Conservation (phyloP, 495 filamentous ascomycete genomes). For the Hapsidospora chrysogenum region DNA sequence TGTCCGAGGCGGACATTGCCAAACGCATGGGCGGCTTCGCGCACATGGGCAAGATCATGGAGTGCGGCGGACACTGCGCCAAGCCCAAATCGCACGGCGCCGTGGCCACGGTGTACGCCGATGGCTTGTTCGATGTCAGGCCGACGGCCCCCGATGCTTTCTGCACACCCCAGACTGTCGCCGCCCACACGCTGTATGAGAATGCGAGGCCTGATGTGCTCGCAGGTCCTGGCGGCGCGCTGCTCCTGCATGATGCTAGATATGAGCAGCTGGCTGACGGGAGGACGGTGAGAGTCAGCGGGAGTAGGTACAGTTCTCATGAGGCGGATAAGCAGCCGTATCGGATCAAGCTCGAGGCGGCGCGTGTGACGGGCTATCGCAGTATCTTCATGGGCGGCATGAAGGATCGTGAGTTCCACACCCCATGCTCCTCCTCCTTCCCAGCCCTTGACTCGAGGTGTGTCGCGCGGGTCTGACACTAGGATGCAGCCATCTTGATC, state of each 20-base stretch:
- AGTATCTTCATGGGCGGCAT: slow-evolving; percentile 28
- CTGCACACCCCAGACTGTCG: slow-evolving; percentile 28
- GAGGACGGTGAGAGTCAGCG: slow-evolving; percentile 19
- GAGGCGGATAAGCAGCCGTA: slow-evolving; percentile 7
- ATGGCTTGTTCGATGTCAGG: slow-evolving; percentile 24
- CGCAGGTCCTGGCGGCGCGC: slow-evolving; percentile 26
- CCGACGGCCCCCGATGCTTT: slow-evolving; percentile 14
- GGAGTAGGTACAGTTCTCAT: slow-evolving; percentile 13
- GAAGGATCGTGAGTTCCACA: no score
- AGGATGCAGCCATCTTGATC: slow-evolving; percentile 4
- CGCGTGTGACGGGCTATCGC: slow-evolving; percentile 19
- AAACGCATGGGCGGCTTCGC: not conserved
- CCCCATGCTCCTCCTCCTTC: no score
- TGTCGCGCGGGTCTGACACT: no score
- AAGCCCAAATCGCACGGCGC: slow-evolving; percentile 23
- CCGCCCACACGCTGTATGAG: slow-evolving; percentile 34
- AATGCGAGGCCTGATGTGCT: slow-evolving; percentile 29
- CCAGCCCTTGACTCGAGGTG: no score
- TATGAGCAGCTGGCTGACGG: slow-evolving; percentile 23
- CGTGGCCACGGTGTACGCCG: slow-evolving; percentile 18
- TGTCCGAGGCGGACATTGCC: no score
- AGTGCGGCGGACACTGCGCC: slow-evolving; percentile 31
- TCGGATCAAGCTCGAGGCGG: slow-evolving; percentile 30
- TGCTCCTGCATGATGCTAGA: slow-evolving; percentile 17
- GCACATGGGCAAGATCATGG: slow-evolving; percentile 37